phyloP scores from a whole-genome alignment of 768 basidiomycete genomes.

The Kwoniella dejecticola region DNA sequence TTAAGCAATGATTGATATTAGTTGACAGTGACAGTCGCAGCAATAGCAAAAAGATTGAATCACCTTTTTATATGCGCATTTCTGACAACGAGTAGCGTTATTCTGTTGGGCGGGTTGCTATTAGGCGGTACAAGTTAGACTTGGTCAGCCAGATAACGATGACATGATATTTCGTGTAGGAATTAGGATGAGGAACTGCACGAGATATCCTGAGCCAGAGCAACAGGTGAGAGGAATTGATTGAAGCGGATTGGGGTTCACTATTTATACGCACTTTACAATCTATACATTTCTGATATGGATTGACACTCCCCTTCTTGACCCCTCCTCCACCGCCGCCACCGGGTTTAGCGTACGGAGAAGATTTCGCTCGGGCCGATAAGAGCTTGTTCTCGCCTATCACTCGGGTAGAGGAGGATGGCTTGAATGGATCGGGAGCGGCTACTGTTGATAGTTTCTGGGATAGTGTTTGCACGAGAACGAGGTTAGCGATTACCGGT shows the following conservation, averaged over 20 bases:
- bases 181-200: too few relatives aligned
- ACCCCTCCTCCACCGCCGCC: constrained; percentile 3
- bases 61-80: constrained; percentile 56
- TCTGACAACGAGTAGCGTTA: constrained; percentile 53
- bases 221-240: too few relatives aligned
- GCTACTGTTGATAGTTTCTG: constrained; percentile 52
- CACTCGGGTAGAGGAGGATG: constrained; percentile 49
- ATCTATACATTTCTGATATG: constrained; percentile 55
- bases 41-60: too few relatives aligned
- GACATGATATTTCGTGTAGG: too few relatives aligned
- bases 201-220: too few relatives aligned
- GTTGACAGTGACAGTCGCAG: too few relatives aligned
- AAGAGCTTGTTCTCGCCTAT: constrained; percentile 57
- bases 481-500: too few relatives aligned
- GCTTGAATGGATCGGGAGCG: constrained; percentile 54
- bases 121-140: too few relatives aligned
- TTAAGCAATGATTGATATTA: too few relatives aligned
- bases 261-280: constrained; percentile 54
- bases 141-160: too few relatives aligned
- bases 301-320: constrained; percentile 31
- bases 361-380: constrained; percentile 42
- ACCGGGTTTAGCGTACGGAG: constrained; percentile 44
- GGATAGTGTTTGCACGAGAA: too few relatives aligned
- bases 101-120: constrained; percentile 46
- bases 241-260: too few relatives aligned